Evolutionary conservation across 2,329 filamentous ascomycete genomes (phyloP).

Genomic region (Sodiomyces alkalinus): DNA sequence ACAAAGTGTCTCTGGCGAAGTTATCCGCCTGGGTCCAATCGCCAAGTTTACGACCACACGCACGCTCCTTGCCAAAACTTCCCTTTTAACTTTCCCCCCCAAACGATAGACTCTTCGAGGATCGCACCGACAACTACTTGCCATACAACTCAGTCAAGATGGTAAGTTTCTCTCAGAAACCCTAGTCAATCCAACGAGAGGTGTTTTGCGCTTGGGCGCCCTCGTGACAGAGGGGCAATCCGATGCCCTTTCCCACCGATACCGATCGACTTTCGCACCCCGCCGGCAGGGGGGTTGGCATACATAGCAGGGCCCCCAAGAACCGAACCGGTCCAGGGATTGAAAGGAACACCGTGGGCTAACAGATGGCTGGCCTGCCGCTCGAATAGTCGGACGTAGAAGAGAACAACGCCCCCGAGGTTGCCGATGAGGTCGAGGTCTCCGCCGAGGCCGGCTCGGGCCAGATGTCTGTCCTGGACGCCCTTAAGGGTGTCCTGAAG

Average conservation of each 20-base stretch:
- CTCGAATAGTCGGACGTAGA: conserved; percentile 99
- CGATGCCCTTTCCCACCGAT: too few relatives aligned
- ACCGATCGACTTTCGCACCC: too few relatives aligned
- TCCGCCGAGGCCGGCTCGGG: conserved; percentile 74
- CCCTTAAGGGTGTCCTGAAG: conserved; percentile 97
- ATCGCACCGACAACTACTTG: conserved; percentile 44
- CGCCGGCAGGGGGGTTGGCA: too few relatives aligned
- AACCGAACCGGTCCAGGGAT: too few relatives aligned
- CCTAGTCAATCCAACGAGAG: neutral
- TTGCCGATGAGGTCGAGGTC: conserved; percentile 84
- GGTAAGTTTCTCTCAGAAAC: conserved; percentile 28
- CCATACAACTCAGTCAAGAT: conserved; percentile 39
- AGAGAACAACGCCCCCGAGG: conserved; percentile 86
- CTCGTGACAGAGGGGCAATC: neutral
- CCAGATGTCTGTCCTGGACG: conserved; percentile 96
- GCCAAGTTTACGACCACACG: too few relatives aligned
- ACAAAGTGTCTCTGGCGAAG: too few relatives aligned
- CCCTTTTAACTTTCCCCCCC: too few relatives aligned
- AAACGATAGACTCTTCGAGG: conserved; percentile 51
- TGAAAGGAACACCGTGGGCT: too few relatives aligned
- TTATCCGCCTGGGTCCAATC: too few relatives aligned
- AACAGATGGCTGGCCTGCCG: too few relatives aligned
- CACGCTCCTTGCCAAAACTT: too few relatives aligned
- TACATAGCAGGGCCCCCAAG: too few relatives aligned
- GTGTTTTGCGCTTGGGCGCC: conserved; percentile 1